Conservation (phyloP, 176 grass and related monocot species). For the Oryza rufipogon region DNA sequence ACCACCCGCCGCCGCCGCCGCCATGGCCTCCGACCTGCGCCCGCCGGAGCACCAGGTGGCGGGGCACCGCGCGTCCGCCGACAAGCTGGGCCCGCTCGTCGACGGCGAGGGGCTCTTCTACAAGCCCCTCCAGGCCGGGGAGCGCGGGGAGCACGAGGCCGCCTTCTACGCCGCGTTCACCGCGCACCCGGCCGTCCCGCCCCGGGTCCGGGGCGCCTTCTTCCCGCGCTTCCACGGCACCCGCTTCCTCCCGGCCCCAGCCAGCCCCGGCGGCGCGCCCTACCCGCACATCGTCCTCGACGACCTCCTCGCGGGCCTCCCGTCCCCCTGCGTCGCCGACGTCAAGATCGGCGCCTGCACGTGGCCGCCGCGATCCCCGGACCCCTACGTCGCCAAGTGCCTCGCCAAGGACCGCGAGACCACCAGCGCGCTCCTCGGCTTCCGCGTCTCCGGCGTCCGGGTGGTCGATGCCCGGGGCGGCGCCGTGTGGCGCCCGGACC, state of each 20-base stretch:
- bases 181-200: conserved; percentile 45
- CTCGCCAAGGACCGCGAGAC: conserved; percentile 66
- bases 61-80: conserved; percentile 47
- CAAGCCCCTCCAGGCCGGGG: conserved; percentile 68
- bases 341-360: conserved; percentile 88
- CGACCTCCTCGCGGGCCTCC: conserved; percentile 58
- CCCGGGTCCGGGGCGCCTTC: conserved; percentile 50
- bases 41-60: conserved; percentile 84
- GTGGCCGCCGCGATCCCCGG: conserved; percentile 54
- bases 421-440: conserved; percentile 68
- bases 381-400: conserved; percentile 73
- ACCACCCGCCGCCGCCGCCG: neutral
- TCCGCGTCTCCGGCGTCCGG: conserved; percentile 70
- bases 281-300: conserved; percentile 74
- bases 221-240: conserved; percentile 80
- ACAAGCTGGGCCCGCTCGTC: conserved; percentile 60
- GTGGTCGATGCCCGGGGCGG: conserved; percentile 13
- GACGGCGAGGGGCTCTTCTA: conserved; percentile 70
- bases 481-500: conserved; percentile 55
- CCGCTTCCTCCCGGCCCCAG: conserved; percentile 45
- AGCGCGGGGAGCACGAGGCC: conserved; percentile 62
- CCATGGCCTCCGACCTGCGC: conserved; percentile 56
- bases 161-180: conserved; percentile 73
- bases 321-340: conserved; percentile 65
- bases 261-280: conserved; percentile 33